phyloP scores from a whole-genome alignment of 768 basidiomycete genomes.

The Tylopilus sp. region DNA sequence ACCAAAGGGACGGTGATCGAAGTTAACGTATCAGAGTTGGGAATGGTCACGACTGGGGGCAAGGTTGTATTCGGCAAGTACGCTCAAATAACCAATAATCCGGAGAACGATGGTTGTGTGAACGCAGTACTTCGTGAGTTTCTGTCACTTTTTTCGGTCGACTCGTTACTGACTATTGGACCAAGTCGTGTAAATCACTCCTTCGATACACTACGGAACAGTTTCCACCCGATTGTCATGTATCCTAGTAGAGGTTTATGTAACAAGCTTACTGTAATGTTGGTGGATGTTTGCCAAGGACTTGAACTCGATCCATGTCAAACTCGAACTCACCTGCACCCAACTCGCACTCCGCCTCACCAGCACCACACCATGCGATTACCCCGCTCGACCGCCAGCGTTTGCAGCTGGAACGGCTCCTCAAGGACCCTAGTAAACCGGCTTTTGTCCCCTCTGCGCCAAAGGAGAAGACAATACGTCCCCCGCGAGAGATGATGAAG shows the following conservation, averaged over 20 bases:
- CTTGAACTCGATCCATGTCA: conserved; percentile 25
- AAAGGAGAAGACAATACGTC: conserved; percentile 76
- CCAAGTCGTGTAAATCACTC: conserved; percentile 25
- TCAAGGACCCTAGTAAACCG: conserved; percentile 85
- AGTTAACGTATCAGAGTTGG: conserved; percentile 97
- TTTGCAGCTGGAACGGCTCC: conserved; percentile 77
- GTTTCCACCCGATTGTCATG: neutral
- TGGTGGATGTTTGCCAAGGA: conserved; percentile 14
- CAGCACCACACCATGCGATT: conserved; percentile 41
- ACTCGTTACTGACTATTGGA: conserved; percentile 3
- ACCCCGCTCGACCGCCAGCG: conserved; percentile 53
- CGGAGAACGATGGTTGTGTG: conserved; percentile 95
- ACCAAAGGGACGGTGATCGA: conserved; percentile 99
- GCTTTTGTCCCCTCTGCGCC: conserved; percentile 77
- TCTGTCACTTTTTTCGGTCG: neutral
- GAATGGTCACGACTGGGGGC: conserved; percentile 95
- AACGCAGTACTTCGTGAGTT: conserved; percentile 87
- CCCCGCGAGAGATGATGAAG: conserved; percentile 96
- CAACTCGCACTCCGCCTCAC: conserved; percentile 30
- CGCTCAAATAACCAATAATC: conserved; percentile 91
- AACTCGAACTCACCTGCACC: conserved; percentile 27
- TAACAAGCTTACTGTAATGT: neutral
- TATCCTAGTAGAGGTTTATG: conserved; percentile 7
- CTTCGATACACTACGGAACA: neutral
- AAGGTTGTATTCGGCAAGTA: conserved; percentile 94